phyloP scores from a whole-genome alignment of 176 grass and related monocot genomes.

The Oryza brachyantha region DNA sequence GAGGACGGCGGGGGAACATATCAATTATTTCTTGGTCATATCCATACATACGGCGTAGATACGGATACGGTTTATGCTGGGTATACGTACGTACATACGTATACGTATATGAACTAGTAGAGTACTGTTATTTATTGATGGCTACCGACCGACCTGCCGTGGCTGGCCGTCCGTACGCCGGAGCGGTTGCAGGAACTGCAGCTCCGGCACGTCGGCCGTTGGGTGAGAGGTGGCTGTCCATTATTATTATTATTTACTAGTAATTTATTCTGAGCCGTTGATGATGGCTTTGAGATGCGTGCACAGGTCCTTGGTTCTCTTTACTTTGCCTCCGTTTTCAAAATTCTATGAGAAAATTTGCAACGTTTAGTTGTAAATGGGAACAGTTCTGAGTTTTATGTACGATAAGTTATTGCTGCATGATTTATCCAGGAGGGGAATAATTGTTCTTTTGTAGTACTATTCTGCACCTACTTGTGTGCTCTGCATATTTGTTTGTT shows the following conservation, averaged over 20 bases:
- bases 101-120: neutral
- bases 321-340: neutral
- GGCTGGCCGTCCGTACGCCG: neutral
- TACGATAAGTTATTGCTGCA: neutral
- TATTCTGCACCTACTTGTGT: neutral
- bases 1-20: constrained; percentile 2
- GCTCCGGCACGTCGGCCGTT: neutral
- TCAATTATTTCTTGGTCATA: constrained; percentile 38
- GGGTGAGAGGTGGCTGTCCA: neutral
- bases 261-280: neutral
- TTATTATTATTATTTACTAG: neutral
- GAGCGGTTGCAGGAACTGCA: constrained; percentile 34
- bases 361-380: neutral
- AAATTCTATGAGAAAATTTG: neutral
- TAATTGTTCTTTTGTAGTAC: neutral
- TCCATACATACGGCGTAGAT: constrained; percentile 45
- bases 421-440: neutral
- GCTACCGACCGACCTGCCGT: too few species aligned
- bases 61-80: neutral
- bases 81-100: neutral
- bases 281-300: constrained; percentile 10
- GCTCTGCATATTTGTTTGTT: neutral
- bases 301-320: neutral
- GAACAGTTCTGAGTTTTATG: neutral
- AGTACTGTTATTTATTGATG: constrained; percentile 19